phyloP scores from a whole-genome alignment of 1,284 basidiomycete species.

The Hemileia vastatrix region DNA sequence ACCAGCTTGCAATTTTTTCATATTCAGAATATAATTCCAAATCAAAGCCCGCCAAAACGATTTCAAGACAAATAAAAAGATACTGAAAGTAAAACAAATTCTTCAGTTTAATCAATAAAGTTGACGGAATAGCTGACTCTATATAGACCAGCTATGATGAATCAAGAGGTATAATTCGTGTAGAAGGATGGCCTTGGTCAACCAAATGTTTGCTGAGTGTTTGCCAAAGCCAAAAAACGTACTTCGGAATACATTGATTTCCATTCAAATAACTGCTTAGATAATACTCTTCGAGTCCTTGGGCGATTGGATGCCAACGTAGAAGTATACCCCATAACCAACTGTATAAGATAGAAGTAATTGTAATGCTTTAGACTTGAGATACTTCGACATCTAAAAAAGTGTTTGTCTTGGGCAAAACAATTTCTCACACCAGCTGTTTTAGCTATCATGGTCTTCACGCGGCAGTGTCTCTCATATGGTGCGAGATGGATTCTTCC shows the following conservation, averaged over 20 bases:
- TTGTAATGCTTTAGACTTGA: not conserved
- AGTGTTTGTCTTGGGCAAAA: not conserved
- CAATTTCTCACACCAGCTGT: conserved; percentile 9
- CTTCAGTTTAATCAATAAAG: not conserved
- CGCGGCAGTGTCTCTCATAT: no score
- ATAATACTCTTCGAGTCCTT: conserved; percentile 11
- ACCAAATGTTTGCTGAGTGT: no score
- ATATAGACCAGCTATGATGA: not conserved
- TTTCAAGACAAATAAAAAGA: conserved; percentile 1
- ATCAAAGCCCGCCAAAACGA: conserved; percentile 16
- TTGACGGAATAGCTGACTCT: not conserved
- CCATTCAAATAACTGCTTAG: conserved; percentile 17
- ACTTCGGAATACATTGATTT: conserved; percentile 11
- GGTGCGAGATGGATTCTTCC: not conserved
- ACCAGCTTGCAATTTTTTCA: conserved; percentile 17
- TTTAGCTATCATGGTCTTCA: not conserved
- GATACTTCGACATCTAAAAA: not conserved
- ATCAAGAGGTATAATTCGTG: no score
- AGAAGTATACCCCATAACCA: conserved; percentile 12
- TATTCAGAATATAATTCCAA: conserved; percentile 10
- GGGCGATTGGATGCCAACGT: conserved; percentile 18
- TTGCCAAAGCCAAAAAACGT: not conserved
- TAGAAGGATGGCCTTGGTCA: no score
- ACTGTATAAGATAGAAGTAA: not conserved
- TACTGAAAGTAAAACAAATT: conserved; percentile 16